These are phyloP conservation scores for Yarrowia sp. DNA, from an alignment of 805 yeast genomes.

Conservation along the genomic window DNA sequence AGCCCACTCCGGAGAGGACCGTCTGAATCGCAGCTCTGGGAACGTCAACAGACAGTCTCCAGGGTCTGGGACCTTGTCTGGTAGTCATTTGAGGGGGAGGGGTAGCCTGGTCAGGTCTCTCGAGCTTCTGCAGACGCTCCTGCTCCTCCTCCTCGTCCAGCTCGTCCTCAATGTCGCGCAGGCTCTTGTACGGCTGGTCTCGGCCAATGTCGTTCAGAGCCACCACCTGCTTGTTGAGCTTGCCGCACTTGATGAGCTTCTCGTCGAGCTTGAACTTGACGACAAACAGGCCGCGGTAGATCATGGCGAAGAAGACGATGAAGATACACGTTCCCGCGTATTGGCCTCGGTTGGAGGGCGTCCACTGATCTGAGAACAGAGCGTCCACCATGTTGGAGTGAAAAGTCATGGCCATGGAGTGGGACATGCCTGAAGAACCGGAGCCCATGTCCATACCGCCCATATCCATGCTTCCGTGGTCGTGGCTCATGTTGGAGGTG, in stretches of 20 bases:
- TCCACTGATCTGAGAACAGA: constrained; percentile 34
- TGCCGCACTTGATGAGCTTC: constrained; percentile 24
- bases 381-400: constrained; percentile 32
- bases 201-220: constrained; percentile 27
- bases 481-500: constrained; percentile 9
- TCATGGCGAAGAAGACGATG: constrained; percentile 34
- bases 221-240: constrained; percentile 28
- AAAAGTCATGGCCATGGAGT: constrained; percentile 33
- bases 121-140: constrained; percentile 18
- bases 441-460: constrained; percentile 24
- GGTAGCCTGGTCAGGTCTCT: not conserved
- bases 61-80: constrained; percentile 17
- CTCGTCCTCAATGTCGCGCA: constrained; percentile 29
- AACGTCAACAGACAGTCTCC: constrained; percentile 25
- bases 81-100: not conserved
- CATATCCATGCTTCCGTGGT: constrained; percentile 23
- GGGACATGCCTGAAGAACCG: constrained; percentile 20
- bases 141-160: constrained; percentile 25
- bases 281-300: constrained; percentile 32
- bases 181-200: constrained; percentile 26
- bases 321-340: constrained; percentile 38
- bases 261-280: constrained; percentile 28
- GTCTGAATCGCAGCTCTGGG: constrained; percentile 26
- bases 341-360: constrained; percentile 33
- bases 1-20: constrained; percentile 33